These are phyloP conservation scores for Phytophthora boehmeriae DNA, from an alignment of 352 stramenopile genomes.

Conservation along the genomic window DNA sequence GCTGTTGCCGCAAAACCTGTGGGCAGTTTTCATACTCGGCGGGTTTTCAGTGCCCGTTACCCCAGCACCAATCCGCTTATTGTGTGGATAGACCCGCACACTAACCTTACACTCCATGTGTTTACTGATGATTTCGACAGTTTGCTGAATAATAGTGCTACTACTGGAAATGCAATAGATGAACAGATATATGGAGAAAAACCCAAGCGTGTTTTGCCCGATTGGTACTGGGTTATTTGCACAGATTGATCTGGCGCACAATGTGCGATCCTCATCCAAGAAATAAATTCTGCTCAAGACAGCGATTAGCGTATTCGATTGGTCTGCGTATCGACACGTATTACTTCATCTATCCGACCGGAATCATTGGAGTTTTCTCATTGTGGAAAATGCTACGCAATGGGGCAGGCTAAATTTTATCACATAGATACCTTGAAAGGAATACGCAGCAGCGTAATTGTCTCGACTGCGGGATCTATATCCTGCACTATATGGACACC, in stretches of 20 bases:
- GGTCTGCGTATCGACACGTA: background rate
- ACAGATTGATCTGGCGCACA: background rate
- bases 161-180: background rate
- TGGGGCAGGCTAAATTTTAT: background rate
- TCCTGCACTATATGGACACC: too few species aligned
- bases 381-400: background rate
- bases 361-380: constrained; percentile 8
- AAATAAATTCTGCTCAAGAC: background rate
- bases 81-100: too few species aligned
- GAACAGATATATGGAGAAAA: background rate
- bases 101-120: background rate
- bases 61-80: too few species aligned
- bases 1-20: too few species aligned
- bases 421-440: constrained; percentile 9
- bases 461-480: too few species aligned
- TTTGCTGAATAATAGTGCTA: background rate
- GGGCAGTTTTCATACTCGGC: too few species aligned
- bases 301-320: constrained; percentile 1
- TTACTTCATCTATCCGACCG: background rate
- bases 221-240: background rate
- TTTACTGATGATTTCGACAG: background rate
- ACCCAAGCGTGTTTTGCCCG: background rate
- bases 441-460: too few species aligned
- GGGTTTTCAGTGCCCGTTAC: too few species aligned
- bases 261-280: background rate